Evolutionary conservation across 345 rosid genomes (phyloP).

Genomic region (Chamaenerion angustifolium): DNA sequence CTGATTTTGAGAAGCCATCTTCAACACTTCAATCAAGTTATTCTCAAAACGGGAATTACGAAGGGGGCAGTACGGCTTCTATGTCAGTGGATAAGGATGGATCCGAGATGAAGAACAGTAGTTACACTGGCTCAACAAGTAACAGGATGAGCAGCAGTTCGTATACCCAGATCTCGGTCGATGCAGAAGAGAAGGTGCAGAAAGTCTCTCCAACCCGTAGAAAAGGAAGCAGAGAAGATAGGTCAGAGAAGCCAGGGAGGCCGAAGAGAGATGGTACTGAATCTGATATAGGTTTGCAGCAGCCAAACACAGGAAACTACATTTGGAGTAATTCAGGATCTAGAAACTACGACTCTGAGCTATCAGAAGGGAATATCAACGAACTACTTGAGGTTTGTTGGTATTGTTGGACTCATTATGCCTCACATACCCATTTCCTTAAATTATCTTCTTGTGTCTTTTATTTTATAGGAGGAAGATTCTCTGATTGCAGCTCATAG

Average conservation of each 20-base stretch:
- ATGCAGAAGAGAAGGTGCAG: slow-evolving; percentile 63
- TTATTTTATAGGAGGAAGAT: slow-evolving; percentile 62
- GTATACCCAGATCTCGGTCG: slow-evolving; percentile 36
- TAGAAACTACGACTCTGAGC: slow-evolving; percentile 35
- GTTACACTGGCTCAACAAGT: slow-evolving; percentile 35
- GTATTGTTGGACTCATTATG: neutral
- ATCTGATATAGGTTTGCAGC: slow-evolving; percentile 36
- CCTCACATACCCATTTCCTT: neutral
- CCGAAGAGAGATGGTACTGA: slow-evolving; percentile 36
- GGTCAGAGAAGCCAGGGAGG: slow-evolving; percentile 42
- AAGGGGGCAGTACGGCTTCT: slow-evolving; percentile 38
- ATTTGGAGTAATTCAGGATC: slow-evolving; percentile 25
- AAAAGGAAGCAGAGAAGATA: slow-evolving; percentile 69
- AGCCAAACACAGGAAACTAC: slow-evolving; percentile 22
- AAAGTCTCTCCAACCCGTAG: slow-evolving; percentile 77
- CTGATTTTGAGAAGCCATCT: slow-evolving; percentile 37
- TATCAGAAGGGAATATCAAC: slow-evolving; percentile 57
- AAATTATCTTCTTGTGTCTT: neutral
- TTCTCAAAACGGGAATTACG: slow-evolving; percentile 34
- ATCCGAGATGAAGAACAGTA: slow-evolving; percentile 26
- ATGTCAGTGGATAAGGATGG: slow-evolving; percentile 43
- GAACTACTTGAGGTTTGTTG: slow-evolving; percentile 69
- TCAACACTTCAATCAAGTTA: slow-evolving; percentile 31
- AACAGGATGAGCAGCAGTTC: slow-evolving; percentile 28
- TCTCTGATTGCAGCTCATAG: slow-evolving; percentile 84